Evolutionary conservation across 106 monocot genomes (phyloP), one percentile per base, ranked within the genome.

Genomic region (Agapanthus africanus): DNA sequence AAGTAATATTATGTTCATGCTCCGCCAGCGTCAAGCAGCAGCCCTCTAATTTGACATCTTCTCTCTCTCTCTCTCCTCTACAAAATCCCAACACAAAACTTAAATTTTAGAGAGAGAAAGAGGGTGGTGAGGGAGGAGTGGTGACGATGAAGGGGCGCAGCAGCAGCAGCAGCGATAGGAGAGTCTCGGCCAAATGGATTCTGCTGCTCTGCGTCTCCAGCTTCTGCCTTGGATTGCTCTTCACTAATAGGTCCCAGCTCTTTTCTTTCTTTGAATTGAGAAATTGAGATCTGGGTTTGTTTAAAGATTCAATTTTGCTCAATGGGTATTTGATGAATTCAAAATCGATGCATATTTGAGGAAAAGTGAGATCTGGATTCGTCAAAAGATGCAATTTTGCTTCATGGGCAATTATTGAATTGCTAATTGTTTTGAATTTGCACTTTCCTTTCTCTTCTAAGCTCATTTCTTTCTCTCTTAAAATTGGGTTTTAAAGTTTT

Each of bases 201-300:
- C 15, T 75, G 11, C 16, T 83, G 13, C 46, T 85, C n/a, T 90
- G 85, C 59, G 19, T 66, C 35, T 71, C 67, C 37, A 75, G 89
- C 85, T 90, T 90, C 71, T 66, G 68, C 46, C 74, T 90, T 27
- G 89, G 89, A 22, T 73, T 85, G 82, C 69, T 85, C 47, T 90
- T 83, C 76, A 73, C 85, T 0, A 51, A 85, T 37, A 79, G 80
- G 89, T 90, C 22, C 11, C 23, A 9, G 25, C 21, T 56, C 26
- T 65, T 22, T 23, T 25, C 11, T 27, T 23, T n/a, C 35, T 13
- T 14, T 62, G 0, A 35, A 3, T 61, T 34, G 64, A 22, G 37
- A 39, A 70, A 30, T 64, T 70, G 26, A 31, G 69, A 69, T 76
- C 42, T 69, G 41, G 60, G 57, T 69, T 69, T 26, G 32, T 18